Evolutionary conservation across 768 basidiomycete genomes (phyloP), one percentile per base, ranked within the genome.

Genomic region (Arthromyces matolae): DNA sequence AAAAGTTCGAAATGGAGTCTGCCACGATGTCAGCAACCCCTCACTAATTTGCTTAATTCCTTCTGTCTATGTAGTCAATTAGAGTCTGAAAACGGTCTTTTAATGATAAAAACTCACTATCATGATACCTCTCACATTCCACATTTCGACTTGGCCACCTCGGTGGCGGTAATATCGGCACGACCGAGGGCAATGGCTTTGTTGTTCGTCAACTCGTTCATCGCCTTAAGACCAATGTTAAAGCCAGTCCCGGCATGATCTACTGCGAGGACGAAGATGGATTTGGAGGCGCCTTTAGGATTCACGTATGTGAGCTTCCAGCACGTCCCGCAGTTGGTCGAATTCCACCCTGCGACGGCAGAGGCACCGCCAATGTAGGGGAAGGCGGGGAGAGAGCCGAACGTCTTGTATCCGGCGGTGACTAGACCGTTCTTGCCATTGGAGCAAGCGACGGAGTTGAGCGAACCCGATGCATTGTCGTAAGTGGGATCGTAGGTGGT

Each of bases 361-460:
- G 64, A 62, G 2, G 69, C 73, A 2, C 72, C 79, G 27, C 77
- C 80, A 56, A 83, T 74, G 61, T 64, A 58, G 2, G 81, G 80
- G 66, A 79, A 83, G 35, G 58, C 62, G 12, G 80, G 78, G 23
- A 83, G 60, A 32, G 64, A 62, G 6, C 62, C 66, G 36, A 81
- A 74, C 20, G 70, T 78, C 8, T 57, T 64, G 61, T 65, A 81
- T 10, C 59, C 58, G 9, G 59, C 59, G 12, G 64, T 65, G 10
- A 66, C 24, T n/a, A 81, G 64, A 14, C 78, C 79, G 47, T 76
- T 61, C 10, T 57, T 43, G 16, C 78, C 78, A 43, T 71, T 65
- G 1, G 77, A 78, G 66, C 80, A 81, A 36, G 72, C 67, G 31
- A 79, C 71, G 3, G 46, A 58, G 42, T 51, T 34, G 25, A 79